These are phyloP conservation scores for Aspergillus viridinutans DNA, from an alignment of 2,329 filamentous ascomycete genomes.

Conservation along the genomic window DNA sequence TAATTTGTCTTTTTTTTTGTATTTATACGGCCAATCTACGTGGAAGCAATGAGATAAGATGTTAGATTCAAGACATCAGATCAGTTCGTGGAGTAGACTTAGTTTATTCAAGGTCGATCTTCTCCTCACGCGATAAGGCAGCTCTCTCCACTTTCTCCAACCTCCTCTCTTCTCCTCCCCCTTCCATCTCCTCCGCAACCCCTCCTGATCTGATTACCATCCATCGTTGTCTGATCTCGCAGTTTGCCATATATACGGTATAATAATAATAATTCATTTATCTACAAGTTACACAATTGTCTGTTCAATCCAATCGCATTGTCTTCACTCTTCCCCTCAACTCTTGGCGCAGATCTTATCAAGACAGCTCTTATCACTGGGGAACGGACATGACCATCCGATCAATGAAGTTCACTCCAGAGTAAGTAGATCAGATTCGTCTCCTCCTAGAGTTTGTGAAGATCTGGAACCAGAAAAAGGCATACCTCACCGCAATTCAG, in stretches of 20 bases:
- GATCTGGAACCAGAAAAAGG: not conserved
- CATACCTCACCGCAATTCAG: not conserved
- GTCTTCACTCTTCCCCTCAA: constrained; percentile 11
- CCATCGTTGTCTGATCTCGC: not conserved
- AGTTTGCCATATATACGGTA: not conserved
- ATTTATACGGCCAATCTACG: constrained; percentile 9
- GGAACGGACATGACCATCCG: constrained; percentile 37
- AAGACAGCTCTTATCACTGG: constrained; percentile 3
- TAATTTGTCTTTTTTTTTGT: constrained; percentile 6
- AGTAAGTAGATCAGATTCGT: constrained; percentile 25
- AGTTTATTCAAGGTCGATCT: not conserved
- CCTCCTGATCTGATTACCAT: not conserved
- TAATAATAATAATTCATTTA: no score
- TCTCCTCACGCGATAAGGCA: not conserved
- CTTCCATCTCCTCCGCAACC: not conserved
- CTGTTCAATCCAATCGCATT: not conserved
- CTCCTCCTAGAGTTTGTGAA: not conserved
- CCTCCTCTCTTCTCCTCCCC: not conserved
- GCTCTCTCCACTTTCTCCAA: not conserved
- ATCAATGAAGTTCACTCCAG: constrained; percentile 39
- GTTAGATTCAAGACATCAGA: not conserved
- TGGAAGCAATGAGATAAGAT: constrained; percentile 10
- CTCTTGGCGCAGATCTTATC: constrained; percentile 17
- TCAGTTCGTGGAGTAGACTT: no score
- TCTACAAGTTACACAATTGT: not conserved